These are phyloP conservation scores for Aspergillus sp. DNA, from an alignment of 2,329 filamentous ascomycete species.

Conservation along the genomic window DNA sequence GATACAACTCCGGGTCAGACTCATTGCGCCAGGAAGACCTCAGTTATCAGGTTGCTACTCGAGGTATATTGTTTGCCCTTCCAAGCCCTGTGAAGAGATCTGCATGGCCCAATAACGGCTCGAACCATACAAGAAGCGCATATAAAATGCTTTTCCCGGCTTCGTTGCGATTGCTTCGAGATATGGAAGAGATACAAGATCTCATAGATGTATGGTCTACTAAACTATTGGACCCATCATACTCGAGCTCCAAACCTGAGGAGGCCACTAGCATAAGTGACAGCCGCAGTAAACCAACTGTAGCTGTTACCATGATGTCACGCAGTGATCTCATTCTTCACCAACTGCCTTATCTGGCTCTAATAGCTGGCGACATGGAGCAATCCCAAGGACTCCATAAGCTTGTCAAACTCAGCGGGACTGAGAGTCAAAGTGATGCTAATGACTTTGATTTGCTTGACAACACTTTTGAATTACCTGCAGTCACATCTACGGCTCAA, in stretches of 20 bases:
- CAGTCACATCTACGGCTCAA: constrained; percentile 3
- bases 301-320: constrained; percentile 35
- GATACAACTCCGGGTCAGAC: constrained; percentile 53
- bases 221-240: constrained; percentile 41
- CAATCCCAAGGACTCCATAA: constrained; percentile 63
- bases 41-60: constrained; percentile 84
- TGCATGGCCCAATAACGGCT: constrained; percentile 41
- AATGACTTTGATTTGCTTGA: background rate
- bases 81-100: constrained; percentile 78
- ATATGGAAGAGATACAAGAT: constrained; percentile 77
- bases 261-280: background rate
- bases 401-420: constrained; percentile 51
- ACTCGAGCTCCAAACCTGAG: background rate
- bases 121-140: constrained; percentile 55
- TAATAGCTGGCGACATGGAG: constrained; percentile 53
- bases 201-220: constrained; percentile 55
- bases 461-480: constrained; percentile 8
- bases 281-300: constrained; percentile 3
- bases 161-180: constrained; percentile 79
- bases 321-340: constrained; percentile 64
- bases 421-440: background rate
- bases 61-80: constrained; percentile 80
- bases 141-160: constrained; percentile 93
- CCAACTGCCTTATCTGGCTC: constrained; percentile 79
- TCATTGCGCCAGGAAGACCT: constrained; percentile 89